These are phyloP conservation scores for Populus ilicifolia DNA, from an alignment of 345 rosid genomes.

Conservation along the genomic window DNA sequence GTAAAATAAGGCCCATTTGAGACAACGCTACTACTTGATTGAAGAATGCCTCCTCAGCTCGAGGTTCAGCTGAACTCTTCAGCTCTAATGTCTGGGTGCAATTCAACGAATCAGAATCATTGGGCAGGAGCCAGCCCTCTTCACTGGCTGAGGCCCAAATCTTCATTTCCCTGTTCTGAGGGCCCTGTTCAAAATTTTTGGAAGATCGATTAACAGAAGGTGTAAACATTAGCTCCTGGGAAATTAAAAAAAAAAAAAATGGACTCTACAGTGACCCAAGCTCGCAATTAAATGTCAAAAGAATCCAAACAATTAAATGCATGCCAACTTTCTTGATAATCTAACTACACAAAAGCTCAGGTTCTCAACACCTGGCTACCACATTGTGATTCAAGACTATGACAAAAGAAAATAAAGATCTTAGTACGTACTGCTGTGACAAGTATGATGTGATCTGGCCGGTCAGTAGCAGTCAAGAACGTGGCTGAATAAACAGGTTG, in stretches of 20 bases:
- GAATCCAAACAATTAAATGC: background rate
- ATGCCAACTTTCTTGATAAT: background rate
- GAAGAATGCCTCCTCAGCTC: slow-evolving; percentile 62
- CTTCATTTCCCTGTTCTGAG: slow-evolving; percentile 71
- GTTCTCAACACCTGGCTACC: background rate
- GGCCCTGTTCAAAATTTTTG: slow-evolving; percentile 47
- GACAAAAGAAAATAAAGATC: background rate
- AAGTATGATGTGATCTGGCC: slow-evolving; percentile 79
- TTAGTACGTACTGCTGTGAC: slow-evolving; percentile 64
- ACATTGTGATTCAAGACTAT: background rate
- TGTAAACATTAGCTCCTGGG: background rate
- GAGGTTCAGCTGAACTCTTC: slow-evolving; percentile 63
- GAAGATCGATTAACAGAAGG: background rate
- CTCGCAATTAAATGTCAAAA: background rate
- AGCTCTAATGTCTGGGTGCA: slow-evolving; percentile 76
- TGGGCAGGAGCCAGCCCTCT: slow-evolving; percentile 77
- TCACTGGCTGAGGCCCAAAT: slow-evolving; percentile 72
- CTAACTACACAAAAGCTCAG: slow-evolving; percentile 9
- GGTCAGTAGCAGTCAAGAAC: slow-evolving; percentile 62
- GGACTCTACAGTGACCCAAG: background rate
- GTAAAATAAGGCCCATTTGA: slow-evolving; percentile 59
- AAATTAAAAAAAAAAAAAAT: background rate
- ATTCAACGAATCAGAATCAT: slow-evolving; percentile 60
- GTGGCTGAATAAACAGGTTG: slow-evolving; percentile 69
- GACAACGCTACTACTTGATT: slow-evolving; percentile 79